Percentiles rank a stretch among this genome's conserved stretches.
Conservation (phyloP, 805 yeast genomes). For the Yarrowia yakushimensis region DNA sequence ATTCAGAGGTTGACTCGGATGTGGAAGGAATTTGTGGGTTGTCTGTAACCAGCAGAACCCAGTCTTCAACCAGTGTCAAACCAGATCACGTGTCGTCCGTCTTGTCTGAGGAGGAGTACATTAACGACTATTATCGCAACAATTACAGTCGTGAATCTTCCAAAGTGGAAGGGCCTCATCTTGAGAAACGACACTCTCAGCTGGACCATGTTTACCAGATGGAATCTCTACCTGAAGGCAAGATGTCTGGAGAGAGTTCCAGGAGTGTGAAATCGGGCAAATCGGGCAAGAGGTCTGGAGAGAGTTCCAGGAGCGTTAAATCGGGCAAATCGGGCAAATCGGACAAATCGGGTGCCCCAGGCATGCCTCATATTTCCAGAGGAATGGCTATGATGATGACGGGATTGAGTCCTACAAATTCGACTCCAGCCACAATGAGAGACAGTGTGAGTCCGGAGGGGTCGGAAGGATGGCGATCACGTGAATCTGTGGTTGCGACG, state of each 20-base stretch:
- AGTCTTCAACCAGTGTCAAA: neutral
- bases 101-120: neutral
- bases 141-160: neutral
- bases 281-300: neutral
- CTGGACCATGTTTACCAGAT: neutral
- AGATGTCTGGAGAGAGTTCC: neutral
- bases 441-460: neutral
- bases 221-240: neutral
- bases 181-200: neutral
- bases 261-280: neutral
- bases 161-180: neutral
- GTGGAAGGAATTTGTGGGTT: neutral
- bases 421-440: neutral
- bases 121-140: neutral
- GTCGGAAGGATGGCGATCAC: neutral
- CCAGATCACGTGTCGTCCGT: neutral
- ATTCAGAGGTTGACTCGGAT: neutral
- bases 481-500: neutral
- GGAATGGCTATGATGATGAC: slow-evolving; percentile 15
- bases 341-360: neutral
- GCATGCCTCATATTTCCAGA: neutral
- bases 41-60: neutral
- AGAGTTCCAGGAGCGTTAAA: neutral
- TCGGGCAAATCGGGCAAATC: no score
- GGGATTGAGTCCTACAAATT: neutral